Percentiles rank a stretch among this genome's conserved stretches.
phyloP scores from a whole-genome alignment of 2,329 filamentous ascomycete genomes.

The Fusarium abutilonis region DNA sequence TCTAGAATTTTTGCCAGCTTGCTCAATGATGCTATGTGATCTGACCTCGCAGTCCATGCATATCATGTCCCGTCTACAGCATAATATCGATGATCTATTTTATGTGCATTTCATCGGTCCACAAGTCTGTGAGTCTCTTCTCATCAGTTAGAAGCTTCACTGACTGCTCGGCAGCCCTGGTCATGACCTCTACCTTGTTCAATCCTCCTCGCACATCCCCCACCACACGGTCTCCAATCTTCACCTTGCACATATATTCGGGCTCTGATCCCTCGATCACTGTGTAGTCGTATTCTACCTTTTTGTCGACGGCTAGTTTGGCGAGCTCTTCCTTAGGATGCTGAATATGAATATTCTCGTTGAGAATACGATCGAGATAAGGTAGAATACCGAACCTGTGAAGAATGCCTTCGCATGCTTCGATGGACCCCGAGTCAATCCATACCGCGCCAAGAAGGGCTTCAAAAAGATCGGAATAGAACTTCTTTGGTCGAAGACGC shows the following conservation, averaged over 20 bases:
- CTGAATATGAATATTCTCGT: conserved; percentile 64
- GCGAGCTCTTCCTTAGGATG: conserved; percentile 77
- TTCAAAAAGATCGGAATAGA: conserved; percentile 86
- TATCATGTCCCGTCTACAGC: background rate
- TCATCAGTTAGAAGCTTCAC: conserved; percentile 50
- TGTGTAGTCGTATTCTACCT: conserved; percentile 63
- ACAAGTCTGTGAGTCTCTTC: conserved; percentile 5
- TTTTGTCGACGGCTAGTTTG: conserved; percentile 60
- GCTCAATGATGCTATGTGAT: background rate
- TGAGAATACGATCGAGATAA: conserved; percentile 70
- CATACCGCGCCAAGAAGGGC: conserved; percentile 83
- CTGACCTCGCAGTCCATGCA: background rate
- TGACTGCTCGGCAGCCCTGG: conserved; percentile 64
- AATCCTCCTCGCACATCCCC: conserved; percentile 58
- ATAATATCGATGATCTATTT: background rate
- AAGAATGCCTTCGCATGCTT: conserved; percentile 68
- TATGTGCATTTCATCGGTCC: conserved; percentile 7
- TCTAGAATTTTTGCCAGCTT: background rate
- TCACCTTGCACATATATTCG: conserved; percentile 58
- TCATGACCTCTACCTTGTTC: conserved; percentile 62
- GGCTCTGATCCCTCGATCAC: conserved; percentile 34
- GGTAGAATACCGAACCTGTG: conserved; percentile 71
- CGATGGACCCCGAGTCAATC: conserved; percentile 76
- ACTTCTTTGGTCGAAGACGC: conserved; percentile 74
- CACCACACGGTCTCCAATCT: conserved; percentile 59